phyloP scores from a whole-genome alignment of 2,329 filamentous ascomycete species.

The Thielaviopsis ethacetica region DNA sequence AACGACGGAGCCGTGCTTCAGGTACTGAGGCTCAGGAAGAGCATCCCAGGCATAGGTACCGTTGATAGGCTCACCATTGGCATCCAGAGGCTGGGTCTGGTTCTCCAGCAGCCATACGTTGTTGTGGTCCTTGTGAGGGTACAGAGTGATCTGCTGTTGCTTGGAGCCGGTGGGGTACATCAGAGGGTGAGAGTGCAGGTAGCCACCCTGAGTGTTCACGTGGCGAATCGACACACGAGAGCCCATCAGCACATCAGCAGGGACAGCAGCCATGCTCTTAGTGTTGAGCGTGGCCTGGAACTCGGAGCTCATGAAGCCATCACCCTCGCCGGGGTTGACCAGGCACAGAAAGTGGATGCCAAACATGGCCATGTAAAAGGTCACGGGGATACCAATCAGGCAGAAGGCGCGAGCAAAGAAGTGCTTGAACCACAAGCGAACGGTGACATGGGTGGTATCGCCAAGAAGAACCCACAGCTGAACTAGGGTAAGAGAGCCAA shows the following conservation, averaged over 20 bases:
- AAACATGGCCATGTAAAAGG: conserved; percentile 95
- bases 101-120: conserved; percentile 92
- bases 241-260: conserved; percentile 79
- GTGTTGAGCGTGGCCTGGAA: conserved; percentile 96
- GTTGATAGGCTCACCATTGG: conserved; percentile 59
- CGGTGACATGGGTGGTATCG: conserved; percentile 70
- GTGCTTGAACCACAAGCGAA: conserved; percentile 82
- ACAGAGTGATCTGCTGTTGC: conserved; percentile 96
- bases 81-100: conserved; percentile 74
- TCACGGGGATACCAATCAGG: conserved; percentile 71
- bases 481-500: conserved; percentile 73
- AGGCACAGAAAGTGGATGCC: conserved; percentile 90
- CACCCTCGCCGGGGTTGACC: conserved; percentile 86
- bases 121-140: conserved; percentile 98
- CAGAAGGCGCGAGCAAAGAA: conserved; percentile 83
- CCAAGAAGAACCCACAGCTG: conserved; percentile 94
- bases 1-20: conserved; percentile 67
- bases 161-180: conserved; percentile 98
- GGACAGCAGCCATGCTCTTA: conserved; percentile 90
- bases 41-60: conserved; percentile 75
- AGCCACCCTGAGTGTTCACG: conserved; percentile 93
- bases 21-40: conserved; percentile 44
- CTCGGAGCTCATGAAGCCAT: conserved; percentile 99
- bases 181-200: conserved; percentile 87
- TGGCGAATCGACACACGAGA: conserved; percentile 78